Base-by-base conservation (phyloP, 2,329 filamentous ascomycete species). In the Aspergillus novofumigatus region DNA sequence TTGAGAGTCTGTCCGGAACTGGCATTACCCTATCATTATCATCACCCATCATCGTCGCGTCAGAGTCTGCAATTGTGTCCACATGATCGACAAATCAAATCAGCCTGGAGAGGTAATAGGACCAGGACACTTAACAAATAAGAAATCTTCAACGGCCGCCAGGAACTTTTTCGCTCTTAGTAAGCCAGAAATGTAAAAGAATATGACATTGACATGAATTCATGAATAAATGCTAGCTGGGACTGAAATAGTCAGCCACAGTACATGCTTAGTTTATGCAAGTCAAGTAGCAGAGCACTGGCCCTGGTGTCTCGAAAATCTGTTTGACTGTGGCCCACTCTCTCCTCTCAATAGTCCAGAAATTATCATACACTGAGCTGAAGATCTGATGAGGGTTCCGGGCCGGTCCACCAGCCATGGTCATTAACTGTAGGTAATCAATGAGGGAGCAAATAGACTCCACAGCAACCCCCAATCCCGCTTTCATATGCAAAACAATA, bases 391-490 rank as follows among this genome's bases (percentile, higher is more conserved):
- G 59, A 56, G 45, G 51, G 60, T 42, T 65, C 62, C 20, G 58
- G 54, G 20, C 57, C 58, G 38, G 57, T 51, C 56, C 56, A 59
- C 29, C 58, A 47, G 44, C 62, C 63, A 58, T 59, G 49, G 61
- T 57, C 25, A 26, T 25, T 26, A 23, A 25, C 11, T 25, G 21
- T 20, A 26, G 44, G 44, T 47, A 47, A n/a, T 50, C 45, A 35
- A 49, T 29, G 55, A 55, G 59, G 55, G 52, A 57, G 56, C 14
- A 59, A 55, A 29, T 56, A 55, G 29, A 62, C 29, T 7, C 49
- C 58, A 56, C 60, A 59, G 60, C 66, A 67, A 32, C 57, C 63
- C 38, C 64, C 51, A 28, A 60, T 58, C 14, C 58, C 62, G 32
- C 59, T 54, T 32, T 65, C 62, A 35, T 65, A 62, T 41, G 64